Evolutionary conservation across 2,329 filamentous ascomycete species (phyloP).

Genomic region (Sphaerulina vaccinii): DNA sequence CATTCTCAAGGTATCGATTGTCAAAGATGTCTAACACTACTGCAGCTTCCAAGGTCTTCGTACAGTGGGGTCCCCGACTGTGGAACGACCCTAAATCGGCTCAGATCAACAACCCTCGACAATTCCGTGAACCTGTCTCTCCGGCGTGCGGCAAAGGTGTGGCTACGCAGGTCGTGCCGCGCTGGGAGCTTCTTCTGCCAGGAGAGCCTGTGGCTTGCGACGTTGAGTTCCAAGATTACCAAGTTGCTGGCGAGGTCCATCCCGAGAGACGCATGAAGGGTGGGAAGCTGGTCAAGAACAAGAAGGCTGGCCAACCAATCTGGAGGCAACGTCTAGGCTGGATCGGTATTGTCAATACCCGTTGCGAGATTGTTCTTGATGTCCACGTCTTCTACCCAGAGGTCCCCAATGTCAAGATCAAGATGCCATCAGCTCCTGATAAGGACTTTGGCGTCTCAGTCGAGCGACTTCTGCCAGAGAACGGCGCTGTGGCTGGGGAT

Average conservation of each 20-base stretch:
- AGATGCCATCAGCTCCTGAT: neutral
- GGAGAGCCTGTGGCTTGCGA: constrained; percentile 19
- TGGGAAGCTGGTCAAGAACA: neutral
- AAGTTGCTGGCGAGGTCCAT: neutral
- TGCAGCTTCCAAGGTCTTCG: too few species aligned
- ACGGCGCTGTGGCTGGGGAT: constrained; percentile 14
- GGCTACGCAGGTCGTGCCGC: constrained; percentile 17
- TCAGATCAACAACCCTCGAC: constrained; percentile 2
- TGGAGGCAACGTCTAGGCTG: constrained; percentile 19
- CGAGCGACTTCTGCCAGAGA: constrained; percentile 11
- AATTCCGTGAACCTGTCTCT: neutral
- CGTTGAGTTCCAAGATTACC: constrained; percentile 21
- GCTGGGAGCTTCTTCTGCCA: constrained; percentile 12
- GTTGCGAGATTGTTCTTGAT: constrained; percentile 18
- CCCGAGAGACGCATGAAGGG: too few species aligned
- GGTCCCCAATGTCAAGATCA: neutral
- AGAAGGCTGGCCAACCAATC: neutral
- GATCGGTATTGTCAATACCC: constrained; percentile 18
- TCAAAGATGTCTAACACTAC: too few species aligned
- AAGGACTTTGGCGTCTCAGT: constrained; percentile 15
- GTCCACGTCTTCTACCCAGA: constrained; percentile 14
- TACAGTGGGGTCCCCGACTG: too few species aligned
- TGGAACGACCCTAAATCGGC: too few species aligned
- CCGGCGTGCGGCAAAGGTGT: constrained; percentile 3
- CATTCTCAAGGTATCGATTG: too few species aligned